Conservation (phyloP, 2,329 filamentous ascomycete genomes). For the Raffaelea albimanens region DNA sequence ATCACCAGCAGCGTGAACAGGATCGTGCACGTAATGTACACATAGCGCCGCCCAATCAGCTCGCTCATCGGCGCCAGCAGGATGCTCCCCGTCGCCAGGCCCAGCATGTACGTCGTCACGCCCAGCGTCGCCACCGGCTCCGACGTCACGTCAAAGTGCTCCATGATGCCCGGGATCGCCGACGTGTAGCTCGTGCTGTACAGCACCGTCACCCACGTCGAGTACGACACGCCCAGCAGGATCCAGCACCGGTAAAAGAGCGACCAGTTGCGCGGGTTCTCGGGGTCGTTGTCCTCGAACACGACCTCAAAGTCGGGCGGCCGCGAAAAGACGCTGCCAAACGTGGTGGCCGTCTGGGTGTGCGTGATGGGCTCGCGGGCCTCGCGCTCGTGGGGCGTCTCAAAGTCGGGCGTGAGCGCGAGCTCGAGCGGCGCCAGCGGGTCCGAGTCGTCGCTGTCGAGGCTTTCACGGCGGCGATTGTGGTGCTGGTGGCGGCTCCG, state of each 20-base stretch:
- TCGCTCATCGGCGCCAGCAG: conserved; percentile 65
- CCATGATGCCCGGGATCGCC: conserved; percentile 55
- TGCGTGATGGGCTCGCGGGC: conserved; percentile 27
- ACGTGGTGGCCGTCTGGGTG: conserved; percentile 27
- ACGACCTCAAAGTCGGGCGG: conserved; percentile 57
- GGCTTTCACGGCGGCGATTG: conserved; percentile 3
- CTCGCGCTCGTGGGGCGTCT: conserved; percentile 10
- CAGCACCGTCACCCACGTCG: conserved; percentile 43
- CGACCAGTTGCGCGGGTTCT: conserved; percentile 61
- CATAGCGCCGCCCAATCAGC: conserved; percentile 52
- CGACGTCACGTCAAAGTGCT: conserved; percentile 45
- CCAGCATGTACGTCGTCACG: conserved; percentile 64
- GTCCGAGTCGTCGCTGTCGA: conserved; percentile 11
- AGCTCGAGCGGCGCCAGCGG: conserved; percentile 13
- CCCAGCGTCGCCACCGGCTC: conserved; percentile 57
- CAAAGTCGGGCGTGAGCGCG: conserved; percentile 12
- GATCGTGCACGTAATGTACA: conserved; percentile 55
- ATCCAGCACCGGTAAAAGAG: conserved; percentile 32
- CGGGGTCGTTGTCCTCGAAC: conserved; percentile 49
- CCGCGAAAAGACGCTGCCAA: conserved; percentile 27
- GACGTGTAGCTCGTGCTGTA: conserved; percentile 71
- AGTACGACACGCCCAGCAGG: conserved; percentile 30
- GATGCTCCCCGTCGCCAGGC: conserved; percentile 58
- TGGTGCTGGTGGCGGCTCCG: conserved; percentile 1
- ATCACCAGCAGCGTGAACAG: conserved; percentile 58